Evolutionary conservation across 768 basidiomycete species (phyloP), one percentile per base, ranked within the genome.

Genomic region (Boletus bicolor): DNA sequence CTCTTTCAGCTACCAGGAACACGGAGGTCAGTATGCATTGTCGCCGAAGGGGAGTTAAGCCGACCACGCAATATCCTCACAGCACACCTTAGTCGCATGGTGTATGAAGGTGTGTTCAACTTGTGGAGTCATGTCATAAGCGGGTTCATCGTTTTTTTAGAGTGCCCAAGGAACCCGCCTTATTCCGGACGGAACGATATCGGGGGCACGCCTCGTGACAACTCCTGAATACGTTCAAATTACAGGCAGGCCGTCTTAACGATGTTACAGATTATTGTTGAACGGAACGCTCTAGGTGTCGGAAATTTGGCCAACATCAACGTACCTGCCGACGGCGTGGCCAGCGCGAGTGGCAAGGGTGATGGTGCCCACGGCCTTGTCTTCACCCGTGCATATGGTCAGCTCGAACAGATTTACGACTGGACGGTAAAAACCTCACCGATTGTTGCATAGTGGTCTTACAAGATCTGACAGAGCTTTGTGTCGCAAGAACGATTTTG

Each of bases 181-280:
- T 61, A 88, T 92, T 58, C 90, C 88, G 11, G 80, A 83, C 51
- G 90, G 86, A 32, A 72, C 84, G n/a, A 82, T 90, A 62, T 76
- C 73, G 1, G 84, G 84, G 49, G 86, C 81, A 17, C 87, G 86
- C 65, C 82, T 89, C 66, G 77, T 89, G 5, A 76, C 82, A 58
- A 89, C 89, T 0, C 84, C 87, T n/a, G 84, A 86, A 67, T 91
- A 83, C 67, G 76, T 89, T 35, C 88, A 87, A 64, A 72, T 90
- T 51, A 84, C 83, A 38, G 91, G 86, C 75, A 50, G 37, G 67
- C 56, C 14, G 24, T 47, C 49, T 2, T 28, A 15, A 7, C 55
- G 59, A 10, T 61, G 60, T 24, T 61, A 67, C 28, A 60, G 60
- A 19, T 12, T 62, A 60, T 32, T 52, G 58, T 21, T 67, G 61